Conservation (phyloP, 2,329 filamentous ascomycete species). For the Xylariomycetidae sp. region DNA sequence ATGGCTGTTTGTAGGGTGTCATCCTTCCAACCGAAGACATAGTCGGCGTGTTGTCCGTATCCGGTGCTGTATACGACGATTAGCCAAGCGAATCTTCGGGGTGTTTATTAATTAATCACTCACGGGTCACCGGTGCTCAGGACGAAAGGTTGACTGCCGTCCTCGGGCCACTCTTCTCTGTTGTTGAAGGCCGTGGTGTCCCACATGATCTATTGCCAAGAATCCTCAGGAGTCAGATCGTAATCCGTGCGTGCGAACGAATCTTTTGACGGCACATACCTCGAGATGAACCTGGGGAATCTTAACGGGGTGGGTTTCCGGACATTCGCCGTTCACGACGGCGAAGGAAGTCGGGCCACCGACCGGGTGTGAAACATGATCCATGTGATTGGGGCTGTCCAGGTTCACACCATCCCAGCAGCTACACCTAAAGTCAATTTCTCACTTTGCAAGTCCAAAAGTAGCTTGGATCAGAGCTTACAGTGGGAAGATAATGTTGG, state of each 20-base stretch:
- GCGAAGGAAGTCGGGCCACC: conserved; percentile 10
- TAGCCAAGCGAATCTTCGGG: neutral
- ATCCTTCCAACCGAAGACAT: conserved; percentile 21
- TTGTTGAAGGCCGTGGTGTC: conserved; percentile 14
- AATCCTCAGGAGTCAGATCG: neutral
- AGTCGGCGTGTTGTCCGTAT: conserved; percentile 20
- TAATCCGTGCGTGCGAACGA: neutral
- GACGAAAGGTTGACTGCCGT: conserved; percentile 17
- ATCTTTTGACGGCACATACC: conserved; percentile 1
- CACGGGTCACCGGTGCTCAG: conserved; percentile 20
- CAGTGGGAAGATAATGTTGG: conserved; percentile 12
- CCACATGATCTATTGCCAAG: conserved; percentile 10
- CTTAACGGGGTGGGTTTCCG: conserved; percentile 12
- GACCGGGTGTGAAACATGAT: conserved; percentile 10
- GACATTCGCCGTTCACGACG: conserved; percentile 9
- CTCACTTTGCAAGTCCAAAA: neutral
- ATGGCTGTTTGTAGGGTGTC: conserved; percentile 19
- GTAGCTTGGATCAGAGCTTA: conserved; percentile 1
- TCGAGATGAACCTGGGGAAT: conserved; percentile 13
- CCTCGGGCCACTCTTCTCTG: conserved; percentile 10
- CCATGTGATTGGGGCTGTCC: conserved; percentile 41
- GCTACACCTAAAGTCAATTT: conserved; percentile 2
- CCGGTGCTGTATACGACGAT: conserved; percentile 11
- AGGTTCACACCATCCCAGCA: conserved; percentile 51
- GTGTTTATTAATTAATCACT: neutral